Evolutionary conservation across 1,284 basidiomycete species (phyloP).

Genomic region (Marasmius sp.): DNA sequence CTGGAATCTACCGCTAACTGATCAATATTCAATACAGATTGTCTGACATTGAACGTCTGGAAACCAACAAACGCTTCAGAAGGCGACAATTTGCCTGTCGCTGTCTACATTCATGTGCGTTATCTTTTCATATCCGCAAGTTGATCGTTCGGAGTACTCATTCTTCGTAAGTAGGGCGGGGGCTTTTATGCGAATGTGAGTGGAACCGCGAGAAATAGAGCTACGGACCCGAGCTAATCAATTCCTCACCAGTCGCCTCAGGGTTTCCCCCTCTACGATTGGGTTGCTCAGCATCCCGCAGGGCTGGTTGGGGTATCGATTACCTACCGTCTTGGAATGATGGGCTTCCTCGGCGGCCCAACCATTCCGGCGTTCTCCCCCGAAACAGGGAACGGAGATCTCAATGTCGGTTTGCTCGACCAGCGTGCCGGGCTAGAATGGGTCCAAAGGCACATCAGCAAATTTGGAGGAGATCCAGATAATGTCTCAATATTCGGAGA

Average conservation of each 20-base stretch:
- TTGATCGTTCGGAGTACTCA: background rate
- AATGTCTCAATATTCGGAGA: slow-evolving; percentile 43
- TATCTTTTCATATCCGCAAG: background rate
- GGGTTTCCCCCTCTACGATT: slow-evolving; percentile 45
- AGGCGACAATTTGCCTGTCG: slow-evolving; percentile 39
- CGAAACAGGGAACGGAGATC: slow-evolving; percentile 27
- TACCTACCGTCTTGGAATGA: slow-evolving; percentile 41
- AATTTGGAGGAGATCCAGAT: slow-evolving; percentile 43
- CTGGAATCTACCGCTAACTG: background rate
- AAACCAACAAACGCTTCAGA: slow-evolving; percentile 39
- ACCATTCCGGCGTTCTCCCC: slow-evolving; percentile 18
- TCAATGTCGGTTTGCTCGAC: slow-evolving; percentile 47
- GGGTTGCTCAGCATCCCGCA: slow-evolving; percentile 40
- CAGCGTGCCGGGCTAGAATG: slow-evolving; percentile 47
- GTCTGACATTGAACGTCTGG: slow-evolving; percentile 45
- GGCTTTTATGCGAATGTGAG: slow-evolving; percentile 37
- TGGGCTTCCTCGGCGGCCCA: slow-evolving; percentile 43
- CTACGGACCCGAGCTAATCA: background rate
- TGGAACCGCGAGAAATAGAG: background rate
- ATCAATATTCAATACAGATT: slow-evolving; percentile 30
- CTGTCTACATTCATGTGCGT: slow-evolving; percentile 44
- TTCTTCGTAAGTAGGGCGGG: slow-evolving; percentile 31
- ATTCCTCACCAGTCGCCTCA: slow-evolving; percentile 31
- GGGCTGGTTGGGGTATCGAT: slow-evolving; percentile 44
- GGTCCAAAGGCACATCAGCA: slow-evolving; percentile 41